A percentile compares a stretch with the other conserved stretches of the same genome.
phyloP scores from a whole-genome alignment of 2,329 filamentous ascomycete species.

The Zopfia rhizophila region DNA sequence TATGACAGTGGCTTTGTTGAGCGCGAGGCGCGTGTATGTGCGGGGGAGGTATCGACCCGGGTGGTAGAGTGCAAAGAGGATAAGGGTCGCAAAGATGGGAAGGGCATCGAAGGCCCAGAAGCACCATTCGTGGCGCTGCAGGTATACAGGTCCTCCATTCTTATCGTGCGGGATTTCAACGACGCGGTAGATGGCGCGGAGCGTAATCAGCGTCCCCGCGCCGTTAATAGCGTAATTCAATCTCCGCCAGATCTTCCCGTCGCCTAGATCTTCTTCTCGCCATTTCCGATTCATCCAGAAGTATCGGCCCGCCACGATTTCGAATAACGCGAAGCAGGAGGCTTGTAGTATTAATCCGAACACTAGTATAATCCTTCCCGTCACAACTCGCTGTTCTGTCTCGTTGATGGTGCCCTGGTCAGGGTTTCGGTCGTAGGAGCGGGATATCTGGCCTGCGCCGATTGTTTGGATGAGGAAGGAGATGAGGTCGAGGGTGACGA shows the following conservation, averaged over 20 bases:
- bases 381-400: constrained; percentile 39
- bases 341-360: constrained; percentile 62
- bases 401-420: constrained; percentile 53
- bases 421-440: constrained; percentile 39
- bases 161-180: constrained; percentile 63
- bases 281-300: constrained; percentile 43
- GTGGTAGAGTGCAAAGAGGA: constrained; percentile 62
- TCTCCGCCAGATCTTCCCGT: constrained; percentile 49
- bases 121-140: constrained; percentile 63
- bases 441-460: constrained; percentile 56
- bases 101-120: constrained; percentile 64
- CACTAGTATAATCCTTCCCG: constrained; percentile 53
- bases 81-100: constrained; percentile 60
- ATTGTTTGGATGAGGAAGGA: constrained; percentile 60
- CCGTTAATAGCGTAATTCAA: constrained; percentile 47
- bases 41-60: constrained; percentile 51
- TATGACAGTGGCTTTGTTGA: constrained; percentile 43
- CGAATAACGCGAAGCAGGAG: constrained; percentile 62
- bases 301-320: constrained; percentile 49
- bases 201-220: constrained; percentile 47
- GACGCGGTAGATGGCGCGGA: constrained; percentile 65
- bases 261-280: constrained; percentile 45
- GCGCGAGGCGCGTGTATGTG: constrained; percentile 39
- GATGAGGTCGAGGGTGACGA: constrained; percentile 60
- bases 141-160: constrained; percentile 58